A percentile compares a stretch with the other conserved stretches of the same genome.
phyloP scores from a whole-genome alignment of 768 basidiomycete genomes.

The Lentinula detonsa region DNA sequence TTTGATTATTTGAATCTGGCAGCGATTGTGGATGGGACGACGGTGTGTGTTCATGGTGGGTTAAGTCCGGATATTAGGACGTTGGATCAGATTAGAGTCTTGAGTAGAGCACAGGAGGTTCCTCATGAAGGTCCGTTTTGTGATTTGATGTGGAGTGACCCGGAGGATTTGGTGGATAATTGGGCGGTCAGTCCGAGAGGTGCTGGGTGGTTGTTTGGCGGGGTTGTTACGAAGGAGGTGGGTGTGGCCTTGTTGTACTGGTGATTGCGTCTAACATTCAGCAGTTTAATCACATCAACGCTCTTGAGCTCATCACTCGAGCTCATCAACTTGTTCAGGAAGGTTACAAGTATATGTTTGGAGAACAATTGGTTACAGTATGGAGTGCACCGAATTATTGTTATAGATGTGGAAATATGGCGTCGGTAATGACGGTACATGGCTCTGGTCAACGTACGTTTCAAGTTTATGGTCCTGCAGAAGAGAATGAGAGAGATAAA shows the following conservation, averaged over 20 bases:
- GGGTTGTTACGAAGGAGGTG: conserved; percentile 79
- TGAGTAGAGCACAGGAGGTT: conserved; percentile 94
- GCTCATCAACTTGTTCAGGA: conserved; percentile 97
- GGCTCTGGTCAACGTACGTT: conserved; percentile 65
- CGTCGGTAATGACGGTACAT: conserved; percentile 81
- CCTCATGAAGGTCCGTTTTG: conserved; percentile 99
- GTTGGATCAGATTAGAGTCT: conserved; percentile 87
- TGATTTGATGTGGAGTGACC: conserved; percentile 98
- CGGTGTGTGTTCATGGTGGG: conserved; percentile 93
- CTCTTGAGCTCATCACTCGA: conserved; percentile 81
- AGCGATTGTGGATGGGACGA: conserved; percentile 91
- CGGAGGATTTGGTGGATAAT: conserved; percentile 80
- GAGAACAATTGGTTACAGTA: conserved; percentile 85
- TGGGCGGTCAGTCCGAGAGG: conserved; percentile 98
- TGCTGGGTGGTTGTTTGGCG: conserved; percentile 94
- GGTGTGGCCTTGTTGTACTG: conserved; percentile 8
- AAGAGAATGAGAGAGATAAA: conserved; percentile 83
- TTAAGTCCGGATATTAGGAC: conserved; percentile 95
- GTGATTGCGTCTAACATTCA: neutral
- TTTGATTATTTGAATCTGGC: conserved; percentile 96
- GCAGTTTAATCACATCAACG: conserved; percentile 91
- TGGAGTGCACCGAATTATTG: conserved; percentile 93
- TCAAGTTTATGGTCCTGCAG: conserved; percentile 81
- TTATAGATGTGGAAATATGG: conserved; percentile 83
- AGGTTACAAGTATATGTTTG: conserved; percentile 97